A percentile compares a stretch with the other conserved stretches of the same genome.
Evolutionary conservation across 306 rosid genomes (phyloP).

Genomic region (Acacia melanoxylon): DNA sequence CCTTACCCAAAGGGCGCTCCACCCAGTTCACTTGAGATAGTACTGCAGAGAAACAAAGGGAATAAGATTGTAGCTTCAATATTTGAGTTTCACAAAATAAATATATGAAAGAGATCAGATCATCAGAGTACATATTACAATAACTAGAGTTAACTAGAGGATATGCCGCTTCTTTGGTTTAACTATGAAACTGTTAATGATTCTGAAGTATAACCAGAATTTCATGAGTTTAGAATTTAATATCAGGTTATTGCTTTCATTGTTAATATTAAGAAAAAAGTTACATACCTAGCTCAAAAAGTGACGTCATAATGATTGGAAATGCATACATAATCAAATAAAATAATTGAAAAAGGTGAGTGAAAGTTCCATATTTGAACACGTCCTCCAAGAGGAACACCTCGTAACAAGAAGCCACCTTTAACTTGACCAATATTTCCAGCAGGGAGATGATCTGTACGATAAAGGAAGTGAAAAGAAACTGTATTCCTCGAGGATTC

Average conservation of each 20-base stretch:
- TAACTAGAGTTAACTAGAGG: background rate
- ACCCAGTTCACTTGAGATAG: constrained; percentile 74
- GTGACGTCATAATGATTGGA: background rate
- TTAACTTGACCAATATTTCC: background rate
- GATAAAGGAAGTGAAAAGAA: background rate
- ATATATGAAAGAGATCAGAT: background rate
- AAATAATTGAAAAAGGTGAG: background rate
- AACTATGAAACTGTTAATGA: background rate
- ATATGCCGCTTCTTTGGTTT: background rate
- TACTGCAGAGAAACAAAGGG: constrained; percentile 53
- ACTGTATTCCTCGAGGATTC: background rate
- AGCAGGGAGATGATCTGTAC: background rate
- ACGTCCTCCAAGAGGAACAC: background rate
- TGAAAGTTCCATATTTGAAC: background rate
- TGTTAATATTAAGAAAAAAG: background rate
- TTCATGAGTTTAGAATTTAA: background rate
- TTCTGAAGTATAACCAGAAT: background rate
- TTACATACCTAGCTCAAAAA: background rate
- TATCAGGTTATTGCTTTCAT: background rate
- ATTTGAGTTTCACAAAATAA: background rate
- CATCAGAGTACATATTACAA: background rate
- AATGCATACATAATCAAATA: constrained; percentile 6
- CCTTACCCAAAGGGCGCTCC: constrained; percentile 97
- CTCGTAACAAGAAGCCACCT: background rate
- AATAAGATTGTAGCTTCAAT: background rate